These are phyloP conservation scores for Pestalotiopsis sp. DNA, from an alignment of 2,329 filamentous ascomycete species.

Conservation along the genomic window DNA sequence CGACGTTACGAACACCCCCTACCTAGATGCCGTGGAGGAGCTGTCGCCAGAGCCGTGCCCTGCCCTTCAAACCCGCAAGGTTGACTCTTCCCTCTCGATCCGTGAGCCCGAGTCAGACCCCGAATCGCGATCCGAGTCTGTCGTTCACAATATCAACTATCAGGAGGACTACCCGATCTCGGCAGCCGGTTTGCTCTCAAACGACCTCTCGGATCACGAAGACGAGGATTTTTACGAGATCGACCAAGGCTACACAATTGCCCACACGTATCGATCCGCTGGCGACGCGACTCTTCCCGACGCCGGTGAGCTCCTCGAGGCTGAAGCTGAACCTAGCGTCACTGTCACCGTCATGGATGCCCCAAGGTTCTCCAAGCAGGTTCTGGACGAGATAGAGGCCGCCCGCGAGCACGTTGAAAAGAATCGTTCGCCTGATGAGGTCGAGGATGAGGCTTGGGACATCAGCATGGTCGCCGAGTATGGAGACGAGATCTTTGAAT, in stretches of 20 bases:
- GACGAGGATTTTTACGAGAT: constrained; percentile 63
- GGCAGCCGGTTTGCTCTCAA: constrained; percentile 39
- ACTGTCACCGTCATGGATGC: constrained; percentile 63
- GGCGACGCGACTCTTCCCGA: constrained; percentile 57
- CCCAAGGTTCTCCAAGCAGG: constrained; percentile 70
- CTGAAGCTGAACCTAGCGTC: constrained; percentile 33
- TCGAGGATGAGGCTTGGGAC: constrained; percentile 89
- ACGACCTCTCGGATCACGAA: constrained; percentile 60
- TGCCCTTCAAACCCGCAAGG: constrained; percentile 14
- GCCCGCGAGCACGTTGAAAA: constrained; percentile 67
- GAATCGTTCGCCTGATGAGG: constrained; percentile 69
- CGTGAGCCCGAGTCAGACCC: constrained; percentile 15
- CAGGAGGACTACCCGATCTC: constrained; percentile 2
- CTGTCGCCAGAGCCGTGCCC: constrained; percentile 26
- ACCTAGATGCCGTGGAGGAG: constrained; percentile 49
- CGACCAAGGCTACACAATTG: constrained; percentile 75
- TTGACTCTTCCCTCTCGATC: constrained; percentile 10
- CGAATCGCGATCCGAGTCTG: constrained; percentile 7
- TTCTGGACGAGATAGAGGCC: constrained; percentile 71
- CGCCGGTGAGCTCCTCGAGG: constrained; percentile 1
- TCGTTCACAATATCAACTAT: not conserved
- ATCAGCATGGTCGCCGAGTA: constrained; percentile 98
- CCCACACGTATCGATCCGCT: constrained; percentile 75
- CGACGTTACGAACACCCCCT: constrained; percentile 42
- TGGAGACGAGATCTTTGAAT: constrained; percentile 90